Evolutionary conservation across 2,329 filamentous ascomycete genomes (phyloP).

Genomic region (Fusarium liriodendri): DNA sequence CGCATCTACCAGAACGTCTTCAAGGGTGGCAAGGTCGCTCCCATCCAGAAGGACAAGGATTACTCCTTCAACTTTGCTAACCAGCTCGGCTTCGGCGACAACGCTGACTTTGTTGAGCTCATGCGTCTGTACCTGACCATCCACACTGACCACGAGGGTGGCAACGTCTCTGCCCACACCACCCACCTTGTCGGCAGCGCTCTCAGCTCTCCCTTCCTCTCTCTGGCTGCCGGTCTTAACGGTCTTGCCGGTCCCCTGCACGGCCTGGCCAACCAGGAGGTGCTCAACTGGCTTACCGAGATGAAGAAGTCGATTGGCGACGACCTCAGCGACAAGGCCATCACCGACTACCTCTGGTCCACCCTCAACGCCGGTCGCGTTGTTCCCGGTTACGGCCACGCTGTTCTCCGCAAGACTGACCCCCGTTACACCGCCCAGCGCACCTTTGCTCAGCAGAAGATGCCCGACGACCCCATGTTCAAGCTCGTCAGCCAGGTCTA

Average conservation of each 20-base stretch:
- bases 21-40: slow-evolving; percentile 98
- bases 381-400: slow-evolving; percentile 98
- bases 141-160: slow-evolving; percentile 99
- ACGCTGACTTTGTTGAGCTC: slow-evolving; percentile 97
- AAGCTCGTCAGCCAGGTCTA: slow-evolving; percentile 99
- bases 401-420: slow-evolving; percentile 99
- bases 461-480: slow-evolving; percentile 99
- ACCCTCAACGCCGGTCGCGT: slow-evolving; percentile 96
- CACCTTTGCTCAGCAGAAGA: slow-evolving; percentile 92
- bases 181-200: slow-evolving; percentile 97
- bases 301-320: slow-evolving; percentile 97
- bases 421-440: slow-evolving; percentile 99
- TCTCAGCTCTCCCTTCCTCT: slow-evolving; percentile 97
- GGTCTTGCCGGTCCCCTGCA: slow-evolving; percentile 98
- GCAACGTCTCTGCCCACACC: slow-evolving; percentile 98
- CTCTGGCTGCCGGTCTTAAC: slow-evolving; percentile 94
- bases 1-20: slow-evolving; percentile 99
- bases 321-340: slow-evolving; percentile 94
- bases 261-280: slow-evolving; percentile 99
- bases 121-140: slow-evolving; percentile 99
- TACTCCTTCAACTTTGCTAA: slow-evolving; percentile 99
- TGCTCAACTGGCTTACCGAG: slow-evolving; percentile 98
- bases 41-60: slow-evolving; percentile 98
- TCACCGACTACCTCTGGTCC: slow-evolving; percentile 98
- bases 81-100: slow-evolving; percentile 96